Evolutionary conservation across 306 rosid genomes (phyloP), one percentile per base, ranked within the genome.

Genomic region (Hippophae rhamnoides): DNA sequence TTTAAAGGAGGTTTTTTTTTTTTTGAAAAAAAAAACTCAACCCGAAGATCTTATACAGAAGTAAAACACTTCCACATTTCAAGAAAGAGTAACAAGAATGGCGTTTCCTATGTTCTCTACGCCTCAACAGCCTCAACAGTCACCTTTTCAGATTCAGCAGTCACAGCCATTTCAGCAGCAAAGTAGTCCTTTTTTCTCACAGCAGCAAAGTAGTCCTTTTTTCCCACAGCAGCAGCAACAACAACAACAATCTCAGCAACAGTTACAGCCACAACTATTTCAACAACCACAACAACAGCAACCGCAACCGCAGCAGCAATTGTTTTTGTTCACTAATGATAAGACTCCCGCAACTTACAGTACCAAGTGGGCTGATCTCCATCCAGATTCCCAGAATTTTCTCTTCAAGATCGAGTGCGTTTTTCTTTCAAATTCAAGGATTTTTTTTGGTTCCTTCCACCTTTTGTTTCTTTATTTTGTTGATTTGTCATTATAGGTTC

Each of bases 291-390:
- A 64, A 2, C 76, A 65, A 0, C 87, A 69, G 5, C 82, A 67
- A 1, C 79, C 61, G 3, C 78, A 69, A 10, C 74, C 57, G 45
- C 76, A 48, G 67, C 78, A 68, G 25, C 80, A 74, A n/a, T 26
- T 88, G 70, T 79, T 82, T 62, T 54, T 93, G 57, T 88, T 88
- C 63, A 89, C 95, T 0, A 80, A 74, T 38, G 97, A 89, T 57
- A 88, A 68, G 64, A 41, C 89, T 64, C 94, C 95, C 10, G 97
- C 95, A 12, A 93, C 56, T 77, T 93, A 86, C 66, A 61, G 90
- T 41, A 82, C 89, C 68, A 89, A 93, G 72, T 93, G 99, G 99
- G 71, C 85, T 10, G 99, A 93, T 65, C 90, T 93, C 63, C 97
- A 93, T 55, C 94, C 94, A 2, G 97, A 88, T 68, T 93, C 95